Conservation (phyloP, 2,329 filamentous ascomycete genomes). For the Macrophomina tecta region DNA sequence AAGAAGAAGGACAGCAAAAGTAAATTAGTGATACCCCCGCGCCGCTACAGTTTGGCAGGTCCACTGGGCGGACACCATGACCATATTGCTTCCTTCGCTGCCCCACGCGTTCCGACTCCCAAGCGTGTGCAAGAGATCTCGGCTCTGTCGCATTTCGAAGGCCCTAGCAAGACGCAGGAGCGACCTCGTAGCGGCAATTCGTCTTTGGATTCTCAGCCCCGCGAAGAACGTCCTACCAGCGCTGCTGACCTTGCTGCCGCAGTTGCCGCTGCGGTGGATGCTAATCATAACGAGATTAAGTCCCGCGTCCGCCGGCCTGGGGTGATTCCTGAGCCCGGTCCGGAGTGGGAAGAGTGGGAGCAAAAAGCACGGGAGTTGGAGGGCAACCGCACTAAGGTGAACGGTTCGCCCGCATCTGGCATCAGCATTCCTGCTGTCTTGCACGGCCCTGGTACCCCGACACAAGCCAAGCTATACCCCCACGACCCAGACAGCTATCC, state of each 20-base stretch:
- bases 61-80: constrained; percentile 13
- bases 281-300: constrained; percentile 6
- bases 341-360: constrained; percentile 22
- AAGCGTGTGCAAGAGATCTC: constrained; percentile 16
- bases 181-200: constrained; percentile 8
- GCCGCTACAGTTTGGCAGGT: constrained; percentile 22
- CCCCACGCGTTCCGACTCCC: background rate
- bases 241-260: background rate
- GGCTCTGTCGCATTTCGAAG: background rate
- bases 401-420: constrained; percentile 11
- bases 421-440: constrained; percentile 18
- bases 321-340: constrained; percentile 9
- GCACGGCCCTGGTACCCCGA: constrained; percentile 13
- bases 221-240: background rate
- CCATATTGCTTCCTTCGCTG: background rate
- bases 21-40: constrained; percentile 1
- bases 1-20: constrained; percentile 26
- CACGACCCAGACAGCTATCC: constrained; percentile 9
- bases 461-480: constrained; percentile 10
- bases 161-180: background rate
- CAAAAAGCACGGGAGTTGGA: constrained; percentile 17
- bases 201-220: background rate
- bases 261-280: constrained; percentile 12
- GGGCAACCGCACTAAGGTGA: constrained; percentile 3
- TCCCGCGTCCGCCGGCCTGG: constrained; percentile 6